A percentile compares a stretch with the other conserved stretches of the same genome.
These are phyloP conservation scores for Tricholomella constricta DNA, from an alignment of 768 basidiomycete genomes.

Conservation along the genomic window DNA sequence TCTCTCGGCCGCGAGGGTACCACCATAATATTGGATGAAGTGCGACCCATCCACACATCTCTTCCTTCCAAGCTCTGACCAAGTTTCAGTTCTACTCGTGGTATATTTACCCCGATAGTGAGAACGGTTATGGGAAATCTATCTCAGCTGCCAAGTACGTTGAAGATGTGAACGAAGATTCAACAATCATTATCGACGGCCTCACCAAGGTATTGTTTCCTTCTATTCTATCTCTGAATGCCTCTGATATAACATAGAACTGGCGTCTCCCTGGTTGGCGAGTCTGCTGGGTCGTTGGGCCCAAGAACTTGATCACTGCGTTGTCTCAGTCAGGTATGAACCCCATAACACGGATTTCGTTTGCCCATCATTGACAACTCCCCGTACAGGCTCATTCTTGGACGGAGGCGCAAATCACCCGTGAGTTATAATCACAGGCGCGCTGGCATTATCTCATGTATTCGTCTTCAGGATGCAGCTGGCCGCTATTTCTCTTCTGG, in stretches of 20 bases:
- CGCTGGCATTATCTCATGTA: neutral
- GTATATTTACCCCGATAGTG: constrained; percentile 88
- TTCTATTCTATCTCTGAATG: neutral
- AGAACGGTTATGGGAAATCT: constrained; percentile 72
- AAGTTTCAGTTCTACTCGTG: constrained; percentile 82
- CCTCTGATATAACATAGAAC: constrained; percentile 53
- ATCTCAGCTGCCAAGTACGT: constrained; percentile 83
- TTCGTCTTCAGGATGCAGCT: constrained; percentile 65
- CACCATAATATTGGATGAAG: constrained; percentile 86
- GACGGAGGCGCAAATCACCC: constrained; percentile 96
- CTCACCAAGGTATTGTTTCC: constrained; percentile 71
- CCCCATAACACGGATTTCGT: neutral
- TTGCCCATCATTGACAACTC: neutral
- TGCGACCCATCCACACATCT: constrained; percentile 24
- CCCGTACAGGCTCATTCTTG: constrained; percentile 70
- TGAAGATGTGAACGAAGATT: constrained; percentile 84
- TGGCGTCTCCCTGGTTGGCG: constrained; percentile 97
- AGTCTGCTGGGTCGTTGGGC: constrained; percentile 91
- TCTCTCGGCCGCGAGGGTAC: constrained; percentile 71
- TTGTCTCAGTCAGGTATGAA: constrained; percentile 81
- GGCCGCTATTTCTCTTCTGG: constrained; percentile 83
- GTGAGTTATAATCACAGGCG: constrained; percentile 45
- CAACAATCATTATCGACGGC: constrained; percentile 86
- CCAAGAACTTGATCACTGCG: constrained; percentile 84
- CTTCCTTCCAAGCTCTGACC: neutral